Conservation (phyloP, 1,284 basidiomycete species). For the Sparassis latifolia region DNA sequence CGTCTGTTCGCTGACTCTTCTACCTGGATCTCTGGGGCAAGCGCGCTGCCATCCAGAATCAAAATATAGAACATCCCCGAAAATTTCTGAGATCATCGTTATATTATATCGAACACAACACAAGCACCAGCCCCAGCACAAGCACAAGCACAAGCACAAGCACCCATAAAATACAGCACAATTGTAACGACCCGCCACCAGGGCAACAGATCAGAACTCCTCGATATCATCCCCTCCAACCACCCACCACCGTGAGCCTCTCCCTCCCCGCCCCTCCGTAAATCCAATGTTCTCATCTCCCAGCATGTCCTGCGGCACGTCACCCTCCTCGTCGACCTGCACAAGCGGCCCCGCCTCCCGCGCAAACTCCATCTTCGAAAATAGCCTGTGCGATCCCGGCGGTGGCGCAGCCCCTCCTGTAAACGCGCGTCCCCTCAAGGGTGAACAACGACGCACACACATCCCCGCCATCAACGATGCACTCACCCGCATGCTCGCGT, state of each 20-base stretch:
- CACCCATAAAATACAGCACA: no score
- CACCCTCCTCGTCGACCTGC: slow-evolving; percentile 35
- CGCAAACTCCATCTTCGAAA: slow-evolving; percentile 47
- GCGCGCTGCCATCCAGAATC: no score
- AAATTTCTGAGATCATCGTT: no score
- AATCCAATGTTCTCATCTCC: slow-evolving; percentile 18
- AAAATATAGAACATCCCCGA: no score
- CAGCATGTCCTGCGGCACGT: slow-evolving; percentile 20
- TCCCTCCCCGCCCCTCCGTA: slow-evolving; percentile 1
- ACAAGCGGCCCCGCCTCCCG: slow-evolving; percentile 18
- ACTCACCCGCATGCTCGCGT: slow-evolving; percentile 17
- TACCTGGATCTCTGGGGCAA: no score
- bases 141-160: no score
- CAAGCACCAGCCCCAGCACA: no score
- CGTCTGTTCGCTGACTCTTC: no score
- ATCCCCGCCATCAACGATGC: neutral
- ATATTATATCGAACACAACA: no score
- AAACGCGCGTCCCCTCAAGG: neutral
- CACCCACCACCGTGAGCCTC: slow-evolving; percentile 38
- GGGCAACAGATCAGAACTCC: slow-evolving; percentile 25
- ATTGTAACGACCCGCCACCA: no score
- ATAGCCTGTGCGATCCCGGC: slow-evolving; percentile 46
- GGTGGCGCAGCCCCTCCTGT: slow-evolving; percentile 6
- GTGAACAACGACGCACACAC: neutral
- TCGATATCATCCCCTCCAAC: slow-evolving; percentile 70